Evolutionary conservation across 805 yeast genomes (phyloP).

Genomic region (Teunomyces gatunensis): DNA sequence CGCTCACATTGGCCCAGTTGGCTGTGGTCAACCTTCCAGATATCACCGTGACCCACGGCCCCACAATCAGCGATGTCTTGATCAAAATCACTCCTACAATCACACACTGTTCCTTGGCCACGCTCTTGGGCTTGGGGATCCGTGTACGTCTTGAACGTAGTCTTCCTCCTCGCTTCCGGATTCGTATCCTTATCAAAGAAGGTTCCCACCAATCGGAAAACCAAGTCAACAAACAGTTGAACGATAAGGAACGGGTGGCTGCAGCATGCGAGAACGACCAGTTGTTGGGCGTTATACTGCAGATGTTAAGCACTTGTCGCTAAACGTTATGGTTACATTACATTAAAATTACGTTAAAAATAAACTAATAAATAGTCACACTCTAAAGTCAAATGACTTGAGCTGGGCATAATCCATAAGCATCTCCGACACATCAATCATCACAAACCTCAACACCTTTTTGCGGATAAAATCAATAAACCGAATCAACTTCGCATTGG

Average conservation of each 20-base stretch:
- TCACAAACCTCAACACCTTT: constrained; percentile 33
- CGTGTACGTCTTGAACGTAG: constrained; percentile 88
- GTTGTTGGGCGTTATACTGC: constrained; percentile 81
- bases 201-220: constrained; percentile 95
- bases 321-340: background rate
- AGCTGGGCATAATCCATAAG: constrained; percentile 29
- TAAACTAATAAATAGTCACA: background rate
- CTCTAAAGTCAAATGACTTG: constrained; percentile 10
- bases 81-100: constrained; percentile 95
- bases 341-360: background rate
- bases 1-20: constrained; percentile 87
- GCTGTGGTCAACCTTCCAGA: constrained; percentile 88
- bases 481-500: constrained; percentile 18
- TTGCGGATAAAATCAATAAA: constrained; percentile 37
- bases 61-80: constrained; percentile 65
- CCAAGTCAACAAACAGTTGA: constrained; percentile 94
- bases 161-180: constrained; percentile 79
- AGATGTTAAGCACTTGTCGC: constrained; percentile 83
- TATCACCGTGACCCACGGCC: constrained; percentile 62
- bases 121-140: constrained; percentile 91
- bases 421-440: constrained; percentile 37
- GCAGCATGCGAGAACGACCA: constrained; percentile 99
- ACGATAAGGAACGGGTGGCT: constrained; percentile 95
- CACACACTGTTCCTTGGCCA: constrained; percentile 95
- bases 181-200: constrained; percentile 74